These are phyloP conservation scores for Magnaporthiopsis poae DNA, from an alignment of 2,329 filamentous ascomycete genomes.

Conservation along the genomic window DNA sequence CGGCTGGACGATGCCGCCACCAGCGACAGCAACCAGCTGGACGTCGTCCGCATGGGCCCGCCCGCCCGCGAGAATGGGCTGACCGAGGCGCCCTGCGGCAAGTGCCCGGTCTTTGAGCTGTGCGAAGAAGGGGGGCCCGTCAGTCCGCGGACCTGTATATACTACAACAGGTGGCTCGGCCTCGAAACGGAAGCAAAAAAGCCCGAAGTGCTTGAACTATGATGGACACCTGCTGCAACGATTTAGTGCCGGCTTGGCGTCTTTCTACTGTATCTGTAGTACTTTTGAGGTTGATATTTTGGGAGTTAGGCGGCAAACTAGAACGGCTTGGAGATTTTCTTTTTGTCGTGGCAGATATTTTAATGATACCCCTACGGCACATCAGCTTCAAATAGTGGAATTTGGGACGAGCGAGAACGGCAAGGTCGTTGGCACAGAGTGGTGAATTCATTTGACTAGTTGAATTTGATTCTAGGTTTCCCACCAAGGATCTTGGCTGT, in stretches of 20 bases:
- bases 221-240: background rate
- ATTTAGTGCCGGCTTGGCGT: background rate
- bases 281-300: background rate
- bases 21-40: conserved; percentile 20
- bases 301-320: background rate
- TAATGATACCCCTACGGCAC: background rate
- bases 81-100: conserved; percentile 81
- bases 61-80: conserved; percentile 55
- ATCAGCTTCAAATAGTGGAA: background rate
- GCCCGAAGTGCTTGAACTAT: background rate
- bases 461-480: background rate
- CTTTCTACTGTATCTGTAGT: background rate
- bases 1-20: conserved; percentile 30
- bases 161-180: conserved; percentile 76
- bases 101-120: conserved; percentile 85
- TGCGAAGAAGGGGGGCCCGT: conserved; percentile 87
- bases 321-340: background rate
- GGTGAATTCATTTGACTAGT: background rate
- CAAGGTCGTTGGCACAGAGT: background rate
- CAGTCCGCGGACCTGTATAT: conserved; percentile 80
- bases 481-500: background rate
- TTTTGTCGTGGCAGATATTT: background rate
- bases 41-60: conserved; percentile 23
- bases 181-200: conserved; percentile 23
- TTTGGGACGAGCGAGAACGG: background rate